A percentile compares a stretch with the other conserved stretches of the same genome.
Conservation (phyloP, 345 rosid genomes). For the Odontarrhena argentea region DNA sequence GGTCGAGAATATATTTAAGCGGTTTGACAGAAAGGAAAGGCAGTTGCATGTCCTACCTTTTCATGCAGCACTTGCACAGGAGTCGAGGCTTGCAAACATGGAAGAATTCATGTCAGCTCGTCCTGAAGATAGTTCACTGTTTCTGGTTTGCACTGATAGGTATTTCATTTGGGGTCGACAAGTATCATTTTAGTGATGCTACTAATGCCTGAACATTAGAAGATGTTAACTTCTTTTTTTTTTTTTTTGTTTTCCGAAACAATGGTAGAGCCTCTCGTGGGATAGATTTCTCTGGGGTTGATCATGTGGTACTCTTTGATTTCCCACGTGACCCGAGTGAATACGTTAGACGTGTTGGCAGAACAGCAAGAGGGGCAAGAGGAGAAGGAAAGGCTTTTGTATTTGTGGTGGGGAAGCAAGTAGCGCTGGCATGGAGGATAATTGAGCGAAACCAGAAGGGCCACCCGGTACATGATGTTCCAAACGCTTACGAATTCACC, state of each 20-base stretch:
- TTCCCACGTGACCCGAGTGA: conserved; percentile 93
- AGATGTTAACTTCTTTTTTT: not conserved
- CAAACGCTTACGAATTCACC: conserved; percentile 68
- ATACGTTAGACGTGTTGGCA: conserved; percentile 91
- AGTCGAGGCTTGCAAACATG: conserved; percentile 67
- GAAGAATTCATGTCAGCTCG: conserved; percentile 62
- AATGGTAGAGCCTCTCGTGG: conserved; percentile 85
- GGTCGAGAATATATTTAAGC: conserved; percentile 82
- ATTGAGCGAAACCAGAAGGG: conserved; percentile 83
- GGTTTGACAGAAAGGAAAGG: conserved; percentile 67
- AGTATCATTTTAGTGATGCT: conserved; percentile 1
- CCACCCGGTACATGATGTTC: conserved; percentile 90
- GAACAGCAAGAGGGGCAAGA: conserved; percentile 92
- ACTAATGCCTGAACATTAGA: conserved; percentile 9
- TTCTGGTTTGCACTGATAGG: conserved; percentile 92
- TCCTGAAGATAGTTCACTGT: conserved; percentile 48
- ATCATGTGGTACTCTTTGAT: conserved; percentile 83
- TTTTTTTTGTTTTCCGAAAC: conserved; percentile 9
- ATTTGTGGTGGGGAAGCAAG: conserved; percentile 92
- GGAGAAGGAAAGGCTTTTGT: conserved; percentile 87
- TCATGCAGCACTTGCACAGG: conserved; percentile 86
- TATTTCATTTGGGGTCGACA: conserved; percentile 26
- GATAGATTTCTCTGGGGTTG: conserved; percentile 78
- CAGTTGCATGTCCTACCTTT: conserved; percentile 65
- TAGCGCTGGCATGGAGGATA: conserved; percentile 63